These are phyloP conservation scores for Taphrina confusa DNA, from an alignment of 1,139 yeast genomes.

Conservation along the genomic window DNA sequence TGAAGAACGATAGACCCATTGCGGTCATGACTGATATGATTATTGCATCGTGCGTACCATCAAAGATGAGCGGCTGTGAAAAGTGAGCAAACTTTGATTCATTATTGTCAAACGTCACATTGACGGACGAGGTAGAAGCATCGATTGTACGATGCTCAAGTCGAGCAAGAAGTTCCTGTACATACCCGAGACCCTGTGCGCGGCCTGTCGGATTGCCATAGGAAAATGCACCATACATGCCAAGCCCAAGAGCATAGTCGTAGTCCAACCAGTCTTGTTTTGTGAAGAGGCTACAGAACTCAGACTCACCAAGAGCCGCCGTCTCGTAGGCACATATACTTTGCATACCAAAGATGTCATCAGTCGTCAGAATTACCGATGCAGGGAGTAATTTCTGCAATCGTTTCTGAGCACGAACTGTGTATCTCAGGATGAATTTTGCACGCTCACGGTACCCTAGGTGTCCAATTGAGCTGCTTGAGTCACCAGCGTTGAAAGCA, in stretches of 20 bases:
- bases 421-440: neutral
- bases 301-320: slow-evolving; percentile 53
- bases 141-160: slow-evolving; percentile 38
- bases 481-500: neutral
- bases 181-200: slow-evolving; percentile 51
- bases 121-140: slow-evolving; percentile 7
- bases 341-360: slow-evolving; percentile 50
- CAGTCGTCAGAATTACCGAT: slow-evolving; percentile 45
- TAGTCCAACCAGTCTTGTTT: slow-evolving; percentile 55
- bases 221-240: slow-evolving; percentile 48
- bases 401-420: slow-evolving; percentile 10
- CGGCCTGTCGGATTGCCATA: slow-evolving; percentile 49
- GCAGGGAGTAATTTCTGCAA: slow-evolving; percentile 3
- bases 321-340: slow-evolving; percentile 55
- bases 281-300: slow-evolving; percentile 54
- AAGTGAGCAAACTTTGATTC: slow-evolving; percentile 2
- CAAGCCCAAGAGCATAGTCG: slow-evolving; percentile 52
- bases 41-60: slow-evolving; percentile 15
- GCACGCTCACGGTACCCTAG: neutral
- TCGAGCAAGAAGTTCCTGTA: slow-evolving; percentile 49
- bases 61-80: slow-evolving; percentile 1
- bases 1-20: slow-evolving; percentile 1
- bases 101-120: neutral
- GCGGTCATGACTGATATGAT: slow-evolving; percentile 4
- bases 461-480: neutral